Conservation (phyloP, 208 protist genomes). For the Wallacemonas rigidus region DNA sequence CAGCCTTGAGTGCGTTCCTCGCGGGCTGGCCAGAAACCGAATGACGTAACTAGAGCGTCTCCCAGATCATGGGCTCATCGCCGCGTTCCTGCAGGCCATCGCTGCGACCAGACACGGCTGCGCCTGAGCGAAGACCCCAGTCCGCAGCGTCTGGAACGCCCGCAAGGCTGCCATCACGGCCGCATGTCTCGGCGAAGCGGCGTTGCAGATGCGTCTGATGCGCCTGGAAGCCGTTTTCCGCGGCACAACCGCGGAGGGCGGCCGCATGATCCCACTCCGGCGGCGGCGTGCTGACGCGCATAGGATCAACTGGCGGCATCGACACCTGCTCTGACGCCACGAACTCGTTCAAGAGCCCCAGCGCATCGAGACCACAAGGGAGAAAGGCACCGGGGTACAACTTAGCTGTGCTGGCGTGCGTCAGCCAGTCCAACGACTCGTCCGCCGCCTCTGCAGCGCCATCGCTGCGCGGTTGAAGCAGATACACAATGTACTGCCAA, state of each 20-base stretch:
- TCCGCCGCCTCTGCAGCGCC: neutral
- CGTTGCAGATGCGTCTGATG: constrained; percentile 9
- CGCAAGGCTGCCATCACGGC: neutral
- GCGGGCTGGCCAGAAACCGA: too few species aligned
- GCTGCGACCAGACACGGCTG: constrained; percentile 8
- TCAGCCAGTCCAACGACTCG: neutral
- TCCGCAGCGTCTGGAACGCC: neutral
- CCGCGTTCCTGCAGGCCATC: neutral
- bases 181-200: neutral
- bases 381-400: constrained; percentile 72
- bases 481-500: constrained; percentile 53
- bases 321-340: constrained; percentile 39
- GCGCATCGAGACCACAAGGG: constrained; percentile 62
- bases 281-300: neutral
- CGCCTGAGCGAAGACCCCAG: neutral
- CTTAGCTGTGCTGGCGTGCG: constrained; percentile 47
- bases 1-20: too few species aligned
- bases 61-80: constrained; percentile 33
- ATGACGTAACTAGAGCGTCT: constrained; percentile 17
- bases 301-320: constrained; percentile 1
- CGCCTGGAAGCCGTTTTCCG: constrained; percentile 8
- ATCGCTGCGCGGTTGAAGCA: constrained; percentile 12
- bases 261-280: constrained; percentile 14
- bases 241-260: neutral
- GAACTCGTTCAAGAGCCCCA: constrained; percentile 53